phyloP scores from a whole-genome alignment of 192 early-diverging fungal species.

The Linnemannia elongata region DNA sequence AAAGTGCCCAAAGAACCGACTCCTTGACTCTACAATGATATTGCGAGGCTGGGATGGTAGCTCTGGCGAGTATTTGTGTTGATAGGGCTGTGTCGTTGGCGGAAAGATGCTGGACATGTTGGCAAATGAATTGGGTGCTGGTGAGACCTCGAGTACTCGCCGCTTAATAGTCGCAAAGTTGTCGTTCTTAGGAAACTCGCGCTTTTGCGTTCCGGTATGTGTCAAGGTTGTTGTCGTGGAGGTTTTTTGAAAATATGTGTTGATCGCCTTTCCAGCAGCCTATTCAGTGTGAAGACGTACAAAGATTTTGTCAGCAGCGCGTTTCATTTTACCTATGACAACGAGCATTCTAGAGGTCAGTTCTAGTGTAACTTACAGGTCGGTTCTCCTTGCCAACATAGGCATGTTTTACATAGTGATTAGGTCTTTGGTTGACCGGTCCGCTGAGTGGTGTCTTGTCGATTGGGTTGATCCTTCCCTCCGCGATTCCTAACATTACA shows the following conservation, averaged over 20 bases:
- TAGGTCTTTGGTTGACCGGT: background rate
- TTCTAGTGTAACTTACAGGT: background rate
- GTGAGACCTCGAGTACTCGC: background rate
- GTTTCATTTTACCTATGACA: too few relatives aligned
- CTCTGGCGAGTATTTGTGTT: background rate
- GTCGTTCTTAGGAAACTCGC: background rate
- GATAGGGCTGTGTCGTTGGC: background rate
- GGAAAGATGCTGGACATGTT: background rate
- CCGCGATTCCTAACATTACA: conserved; percentile 71
- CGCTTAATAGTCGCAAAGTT: background rate
- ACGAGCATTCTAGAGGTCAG: too few relatives aligned
- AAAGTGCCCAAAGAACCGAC: conserved; percentile 46
- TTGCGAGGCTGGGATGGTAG: background rate
- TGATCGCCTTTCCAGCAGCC: background rate
- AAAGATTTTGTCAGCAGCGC: background rate
- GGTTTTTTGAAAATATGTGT: background rate
- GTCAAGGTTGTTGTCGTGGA: background rate
- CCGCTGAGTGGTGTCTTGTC: conserved; percentile 61
- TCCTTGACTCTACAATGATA: conserved; percentile 29
- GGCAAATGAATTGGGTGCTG: background rate
- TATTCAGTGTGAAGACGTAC: background rate
- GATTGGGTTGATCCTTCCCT: conserved; percentile 73
- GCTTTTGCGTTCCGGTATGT: background rate
- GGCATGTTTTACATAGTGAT: background rate
- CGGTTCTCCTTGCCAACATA: conserved; percentile 37